Conservation (phyloP, 108 stramenopile genomes). For the Mayamaea pseudoterrestris region DNA sequence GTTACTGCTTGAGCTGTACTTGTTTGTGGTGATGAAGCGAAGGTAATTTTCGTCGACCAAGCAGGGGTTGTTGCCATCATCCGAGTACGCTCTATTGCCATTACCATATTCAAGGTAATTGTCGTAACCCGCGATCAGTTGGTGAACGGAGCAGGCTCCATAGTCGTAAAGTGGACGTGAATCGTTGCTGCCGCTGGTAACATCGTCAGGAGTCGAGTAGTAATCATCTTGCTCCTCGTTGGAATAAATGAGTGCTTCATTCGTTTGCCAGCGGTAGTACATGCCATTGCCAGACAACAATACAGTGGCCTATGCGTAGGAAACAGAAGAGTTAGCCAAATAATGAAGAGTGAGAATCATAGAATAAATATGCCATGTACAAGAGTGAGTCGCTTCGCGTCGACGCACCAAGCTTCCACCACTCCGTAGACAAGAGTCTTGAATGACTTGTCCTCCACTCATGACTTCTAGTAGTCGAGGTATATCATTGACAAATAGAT, state of each 20-base stretch:
- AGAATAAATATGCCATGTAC: background rate
- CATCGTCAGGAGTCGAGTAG: too few species aligned
- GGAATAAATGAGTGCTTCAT: too few species aligned
- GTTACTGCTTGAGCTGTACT: conserved; percentile 14
- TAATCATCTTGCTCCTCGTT: too few species aligned
- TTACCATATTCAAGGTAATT: conserved; percentile 11
- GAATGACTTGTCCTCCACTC: conserved; percentile 10
- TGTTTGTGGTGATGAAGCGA: conserved; percentile 22
- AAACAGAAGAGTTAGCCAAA: too few species aligned
- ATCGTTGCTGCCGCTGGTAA: too few species aligned
- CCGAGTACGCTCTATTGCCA: conserved; percentile 17
- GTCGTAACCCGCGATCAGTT: conserved; percentile 33
- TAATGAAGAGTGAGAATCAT: too few species aligned
- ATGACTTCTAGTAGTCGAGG: conserved; percentile 34
- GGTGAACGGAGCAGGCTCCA: conserved; percentile 39
- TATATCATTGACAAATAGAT: conserved; percentile 41
- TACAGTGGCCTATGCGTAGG: too few species aligned
- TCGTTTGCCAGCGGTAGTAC: conserved; percentile 31
- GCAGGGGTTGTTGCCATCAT: conserved; percentile 44
- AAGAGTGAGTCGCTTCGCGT: background rate
- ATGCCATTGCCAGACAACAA: conserved; percentile 42
- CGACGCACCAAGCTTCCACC: conserved; percentile 13
- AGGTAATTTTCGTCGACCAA: conserved; percentile 26
- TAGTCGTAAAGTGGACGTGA: conserved; percentile 43
- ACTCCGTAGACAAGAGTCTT: conserved; percentile 36